A percentile compares a stretch with the other conserved stretches of the same genome.
Evolutionary conservation across 2,329 filamentous ascomycete genomes (phyloP).

Genomic region (Neophaeococcomyces mojaviensis): DNA sequence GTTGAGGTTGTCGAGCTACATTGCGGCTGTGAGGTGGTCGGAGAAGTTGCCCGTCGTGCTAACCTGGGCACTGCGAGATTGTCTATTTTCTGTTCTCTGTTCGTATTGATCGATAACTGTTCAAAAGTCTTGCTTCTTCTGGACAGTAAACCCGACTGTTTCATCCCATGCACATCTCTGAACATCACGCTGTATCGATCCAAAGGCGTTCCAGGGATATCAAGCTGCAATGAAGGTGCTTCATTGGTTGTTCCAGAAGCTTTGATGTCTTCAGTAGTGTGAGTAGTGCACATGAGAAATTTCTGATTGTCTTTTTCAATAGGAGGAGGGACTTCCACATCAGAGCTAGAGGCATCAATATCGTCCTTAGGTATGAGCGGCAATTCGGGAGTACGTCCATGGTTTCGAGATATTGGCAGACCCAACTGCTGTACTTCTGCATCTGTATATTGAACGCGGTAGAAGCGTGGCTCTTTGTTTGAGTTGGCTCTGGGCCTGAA

Average conservation of each 20-base stretch:
- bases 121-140: conserved; percentile 2
- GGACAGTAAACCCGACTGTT: background rate
- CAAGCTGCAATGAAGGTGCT: conserved; percentile 11
- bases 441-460: background rate
- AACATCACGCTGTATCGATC: conserved; percentile 15
- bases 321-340: background rate
- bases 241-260: background rate
- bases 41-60: conserved; percentile 2
- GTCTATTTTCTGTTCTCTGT: background rate
- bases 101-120: background rate
- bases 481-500: conserved; percentile 32
- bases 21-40: conserved; percentile 2
- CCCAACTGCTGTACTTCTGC: conserved; percentile 1
- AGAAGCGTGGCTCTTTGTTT: background rate
- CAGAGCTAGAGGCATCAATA: background rate
- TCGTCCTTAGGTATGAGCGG: background rate
- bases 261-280: conserved; percentile 6
- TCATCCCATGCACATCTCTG: conserved; percentile 7
- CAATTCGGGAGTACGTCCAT: conserved; percentile 4
- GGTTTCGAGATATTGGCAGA: background rate
- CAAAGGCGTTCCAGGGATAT: conserved; percentile 12
- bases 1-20: background rate
- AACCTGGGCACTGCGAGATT: conserved; percentile 5
- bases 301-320: too few species aligned
- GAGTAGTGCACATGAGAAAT: conserved; percentile 3